phyloP scores from a whole-genome alignment of 306 rosid genomes.

The Rosa chinensis region DNA sequence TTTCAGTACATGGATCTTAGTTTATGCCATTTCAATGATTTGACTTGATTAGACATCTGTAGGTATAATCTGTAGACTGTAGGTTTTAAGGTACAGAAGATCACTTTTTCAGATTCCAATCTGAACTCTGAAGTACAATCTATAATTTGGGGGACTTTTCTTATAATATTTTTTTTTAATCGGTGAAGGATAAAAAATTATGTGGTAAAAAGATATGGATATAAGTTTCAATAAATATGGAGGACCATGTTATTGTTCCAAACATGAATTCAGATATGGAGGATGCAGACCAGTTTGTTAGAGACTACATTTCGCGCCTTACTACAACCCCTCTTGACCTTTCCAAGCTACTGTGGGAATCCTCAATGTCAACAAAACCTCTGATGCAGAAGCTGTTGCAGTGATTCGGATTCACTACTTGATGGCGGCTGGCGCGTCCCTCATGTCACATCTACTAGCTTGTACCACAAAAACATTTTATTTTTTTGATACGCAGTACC shows the following conservation, averaged over 20 bases:
- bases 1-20: neutral
- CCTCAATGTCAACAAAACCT: slow-evolving; percentile 49
- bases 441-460: slow-evolving; percentile 62
- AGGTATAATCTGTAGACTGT: no score
- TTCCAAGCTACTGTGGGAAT: slow-evolving; percentile 71
- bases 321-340: slow-evolving; percentile 53
- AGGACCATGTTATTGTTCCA: slow-evolving; percentile 53
- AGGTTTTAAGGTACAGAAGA: neutral
- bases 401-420: slow-evolving; percentile 62
- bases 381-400: slow-evolving; percentile 45
- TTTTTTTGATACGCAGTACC: no score
- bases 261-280: slow-evolving; percentile 35
- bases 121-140: neutral
- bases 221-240: slow-evolving; percentile 35
- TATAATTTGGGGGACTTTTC: neutral
- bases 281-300: slow-evolving; percentile 38
- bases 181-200: neutral
- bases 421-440: slow-evolving; percentile 71
- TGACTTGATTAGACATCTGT: no score
- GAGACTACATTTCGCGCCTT: slow-evolving; percentile 53
- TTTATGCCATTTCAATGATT: no score
- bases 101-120: neutral
- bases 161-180: neutral
- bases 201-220: slow-evolving; percentile 25
- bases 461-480: slow-evolving; percentile 52